phyloP scores from a whole-genome alignment of 2,329 filamentous ascomycete species.

The Ascochyta lentis region DNA sequence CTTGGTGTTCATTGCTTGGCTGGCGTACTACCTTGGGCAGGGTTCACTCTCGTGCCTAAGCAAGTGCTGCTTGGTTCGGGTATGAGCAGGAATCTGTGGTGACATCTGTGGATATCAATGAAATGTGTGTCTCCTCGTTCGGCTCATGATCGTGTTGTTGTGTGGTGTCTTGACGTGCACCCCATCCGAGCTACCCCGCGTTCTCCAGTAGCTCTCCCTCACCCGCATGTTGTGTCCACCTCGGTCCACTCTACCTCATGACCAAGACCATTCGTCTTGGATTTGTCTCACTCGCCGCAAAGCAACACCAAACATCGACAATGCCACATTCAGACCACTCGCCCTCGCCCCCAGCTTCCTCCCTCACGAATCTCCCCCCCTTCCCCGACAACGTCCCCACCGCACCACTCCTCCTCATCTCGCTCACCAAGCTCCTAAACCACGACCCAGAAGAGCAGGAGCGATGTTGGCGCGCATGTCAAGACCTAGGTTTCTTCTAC shows the following conservation, averaged over 20 bases:
- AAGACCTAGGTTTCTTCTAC: constrained; percentile 64
- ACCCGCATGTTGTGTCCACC: constrained; percentile 2
- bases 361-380: constrained; percentile 47
- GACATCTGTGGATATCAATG: constrained; percentile 50
- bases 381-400: constrained; percentile 52
- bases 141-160: background rate
- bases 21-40: constrained; percentile 27
- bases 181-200: constrained; percentile 27
- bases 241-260: constrained; percentile 1
- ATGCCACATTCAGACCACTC: constrained; percentile 36
- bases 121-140: constrained; percentile 32
- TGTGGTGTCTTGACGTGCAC: background rate
- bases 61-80: constrained; percentile 30
- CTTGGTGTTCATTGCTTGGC: constrained; percentile 38
- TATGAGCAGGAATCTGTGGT: constrained; percentile 37
- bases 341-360: constrained; percentile 12
- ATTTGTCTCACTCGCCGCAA: too few species aligned
- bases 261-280: background rate
- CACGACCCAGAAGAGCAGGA: constrained; percentile 45
- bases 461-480: constrained; percentile 51
- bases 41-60: constrained; percentile 21
- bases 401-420: constrained; percentile 52
- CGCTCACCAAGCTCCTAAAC: constrained; percentile 49
- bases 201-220: constrained; percentile 17
- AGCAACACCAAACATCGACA: background rate